These are phyloP conservation scores for Polychaeton citri DNA, from an alignment of 2,329 filamentous ascomycete species.

Conservation along the genomic window DNA sequence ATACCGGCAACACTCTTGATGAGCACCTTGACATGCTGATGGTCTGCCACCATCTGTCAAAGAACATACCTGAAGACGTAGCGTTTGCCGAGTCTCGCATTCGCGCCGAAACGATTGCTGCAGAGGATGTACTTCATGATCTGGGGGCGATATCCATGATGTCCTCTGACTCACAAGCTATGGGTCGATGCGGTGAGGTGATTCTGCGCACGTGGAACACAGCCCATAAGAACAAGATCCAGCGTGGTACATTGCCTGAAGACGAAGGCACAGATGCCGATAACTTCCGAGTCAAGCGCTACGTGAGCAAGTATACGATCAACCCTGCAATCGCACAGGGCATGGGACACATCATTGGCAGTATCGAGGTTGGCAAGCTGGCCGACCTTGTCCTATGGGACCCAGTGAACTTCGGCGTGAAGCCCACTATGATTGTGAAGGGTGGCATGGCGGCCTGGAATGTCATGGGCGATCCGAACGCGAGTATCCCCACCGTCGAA, in stretches of 20 bases:
- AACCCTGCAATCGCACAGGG: conserved; percentile 84
- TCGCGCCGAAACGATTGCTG: conserved; percentile 83
- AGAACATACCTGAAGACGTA: conserved; percentile 83
- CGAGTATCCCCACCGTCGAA: conserved; percentile 67
- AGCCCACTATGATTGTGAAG: conserved; percentile 68
- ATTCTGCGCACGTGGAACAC: conserved; percentile 87
- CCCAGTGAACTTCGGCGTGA: conserved; percentile 70
- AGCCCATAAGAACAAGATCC: conserved; percentile 84
- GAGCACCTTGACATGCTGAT: conserved; percentile 95
- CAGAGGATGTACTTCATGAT: conserved; percentile 86
- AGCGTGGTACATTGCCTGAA: conserved; percentile 60
- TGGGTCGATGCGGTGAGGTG: conserved; percentile 89
- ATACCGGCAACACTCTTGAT: conserved; percentile 77
- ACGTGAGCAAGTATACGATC: conserved; percentile 87
- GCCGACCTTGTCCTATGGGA: conserved; percentile 82
- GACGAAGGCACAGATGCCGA: conserved; percentile 67
- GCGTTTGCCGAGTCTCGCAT: conserved; percentile 88
- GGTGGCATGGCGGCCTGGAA: conserved; percentile 68
- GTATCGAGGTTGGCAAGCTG: conserved; percentile 72
- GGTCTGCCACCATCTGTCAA: conserved; percentile 85
- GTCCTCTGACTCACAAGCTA: conserved; percentile 85
- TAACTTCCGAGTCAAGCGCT: conserved; percentile 80
- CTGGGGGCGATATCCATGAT: conserved; percentile 93
- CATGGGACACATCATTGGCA: conserved; percentile 72
- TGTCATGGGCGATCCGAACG: conserved; percentile 50